phyloP scores from a whole-genome alignment of 805 yeast genomes.

The Metschnikowia reukaufii region DNA sequence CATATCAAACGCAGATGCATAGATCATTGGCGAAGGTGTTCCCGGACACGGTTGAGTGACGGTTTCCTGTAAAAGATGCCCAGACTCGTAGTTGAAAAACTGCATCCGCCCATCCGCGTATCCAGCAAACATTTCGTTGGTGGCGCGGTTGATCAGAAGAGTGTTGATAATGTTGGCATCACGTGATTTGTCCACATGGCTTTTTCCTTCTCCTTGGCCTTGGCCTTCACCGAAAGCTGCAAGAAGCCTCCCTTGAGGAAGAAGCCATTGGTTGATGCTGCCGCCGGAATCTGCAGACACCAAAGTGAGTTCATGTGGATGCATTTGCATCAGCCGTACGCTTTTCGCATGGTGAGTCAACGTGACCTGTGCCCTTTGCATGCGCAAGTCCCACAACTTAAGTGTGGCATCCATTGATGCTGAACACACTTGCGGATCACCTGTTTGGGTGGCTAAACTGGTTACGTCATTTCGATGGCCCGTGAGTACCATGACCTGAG shows the following conservation, averaged over 20 bases:
- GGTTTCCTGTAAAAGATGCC: conserved; percentile 57
- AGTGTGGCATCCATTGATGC: conserved; percentile 84
- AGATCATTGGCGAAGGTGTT: conserved; percentile 64
- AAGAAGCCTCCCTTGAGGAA: conserved; percentile 71
- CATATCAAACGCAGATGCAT: conserved; percentile 71
- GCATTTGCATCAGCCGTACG: conserved; percentile 69
- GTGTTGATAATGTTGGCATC: conserved; percentile 62
- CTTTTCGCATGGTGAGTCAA: conserved; percentile 85
- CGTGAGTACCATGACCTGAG: conserved; percentile 69
- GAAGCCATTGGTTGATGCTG: conserved; percentile 71
- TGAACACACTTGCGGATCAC: conserved; percentile 84
- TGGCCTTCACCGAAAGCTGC: conserved; percentile 39
- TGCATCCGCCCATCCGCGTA: conserved; percentile 79
- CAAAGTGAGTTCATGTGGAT: conserved; percentile 70
- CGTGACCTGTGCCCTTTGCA: conserved; percentile 68
- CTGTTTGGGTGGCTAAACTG: conserved; percentile 61
- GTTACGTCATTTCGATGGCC: conserved; percentile 83
- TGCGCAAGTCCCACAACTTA: conserved; percentile 85
- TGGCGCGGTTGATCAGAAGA: conserved; percentile 60
- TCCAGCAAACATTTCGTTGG: conserved; percentile 69
- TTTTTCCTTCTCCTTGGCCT: no score
- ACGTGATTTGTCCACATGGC: conserved; percentile 34
- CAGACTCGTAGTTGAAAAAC: conserved; percentile 76
- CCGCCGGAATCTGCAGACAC: conserved; percentile 81
- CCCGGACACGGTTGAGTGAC: conserved; percentile 66